A percentile compares a stretch with the other conserved stretches of the same genome.
phyloP scores from a whole-genome alignment of 495 filamentous ascomycete species.

The Penicillium psychrofluorescens region DNA sequence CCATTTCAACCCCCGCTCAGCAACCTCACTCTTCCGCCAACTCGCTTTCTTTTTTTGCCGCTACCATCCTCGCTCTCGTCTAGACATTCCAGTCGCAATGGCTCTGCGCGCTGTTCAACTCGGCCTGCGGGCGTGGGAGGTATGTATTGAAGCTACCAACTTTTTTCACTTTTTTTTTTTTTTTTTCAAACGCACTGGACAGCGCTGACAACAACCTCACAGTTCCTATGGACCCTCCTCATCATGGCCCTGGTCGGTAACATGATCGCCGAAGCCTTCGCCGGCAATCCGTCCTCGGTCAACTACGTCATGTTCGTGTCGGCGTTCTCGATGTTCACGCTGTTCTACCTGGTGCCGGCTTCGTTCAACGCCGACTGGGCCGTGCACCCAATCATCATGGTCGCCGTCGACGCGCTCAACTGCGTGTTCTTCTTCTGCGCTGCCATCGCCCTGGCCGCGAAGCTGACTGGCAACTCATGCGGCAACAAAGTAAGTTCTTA shows the following conservation, averaged over 20 bases:
- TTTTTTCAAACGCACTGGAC: background rate
- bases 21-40: too few species aligned
- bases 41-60: too few species aligned
- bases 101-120: constrained; percentile 21
- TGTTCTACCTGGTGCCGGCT: constrained; percentile 54
- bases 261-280: constrained; percentile 51
- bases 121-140: constrained; percentile 34
- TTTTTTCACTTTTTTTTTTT: background rate
- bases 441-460: constrained; percentile 58
- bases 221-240: constrained; percentile 64
- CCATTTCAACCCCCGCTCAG: too few species aligned
- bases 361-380: constrained; percentile 41
- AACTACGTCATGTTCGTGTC: constrained; percentile 63
- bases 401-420: constrained; percentile 53
- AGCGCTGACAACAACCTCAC: background rate
- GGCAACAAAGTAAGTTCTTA: constrained; percentile 47
- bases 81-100: constrained; percentile 14
- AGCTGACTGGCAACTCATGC: constrained; percentile 54
- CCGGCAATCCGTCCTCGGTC: constrained; percentile 45
- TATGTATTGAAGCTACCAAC: constrained; percentile 8
- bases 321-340: constrained; percentile 58
- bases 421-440: constrained; percentile 58
- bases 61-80: too few species aligned
- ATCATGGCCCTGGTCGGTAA: constrained; percentile 61
- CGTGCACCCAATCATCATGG: constrained; percentile 46